Percentiles rank a stretch among this genome's conserved stretches.
These are phyloP conservation scores for Elaeis guineensis DNA, from an alignment of 176 grass and related monocot species.

Conservation along the genomic window DNA sequence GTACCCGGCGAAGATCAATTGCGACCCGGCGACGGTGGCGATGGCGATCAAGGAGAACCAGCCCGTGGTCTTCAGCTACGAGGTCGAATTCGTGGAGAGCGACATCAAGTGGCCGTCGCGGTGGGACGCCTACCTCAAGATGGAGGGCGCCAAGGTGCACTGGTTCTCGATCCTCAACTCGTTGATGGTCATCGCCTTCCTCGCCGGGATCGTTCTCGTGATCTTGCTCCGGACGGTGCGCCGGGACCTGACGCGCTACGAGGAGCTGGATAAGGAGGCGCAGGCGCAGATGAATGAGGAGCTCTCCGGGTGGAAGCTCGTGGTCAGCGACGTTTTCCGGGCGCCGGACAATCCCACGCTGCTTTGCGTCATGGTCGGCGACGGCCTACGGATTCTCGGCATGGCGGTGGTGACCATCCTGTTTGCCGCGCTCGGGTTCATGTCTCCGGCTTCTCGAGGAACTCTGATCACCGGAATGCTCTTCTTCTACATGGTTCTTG, in stretches of 20 bases:
- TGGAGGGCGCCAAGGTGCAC: constrained; percentile 55
- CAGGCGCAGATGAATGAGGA: constrained; percentile 29
- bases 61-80: constrained; percentile 45
- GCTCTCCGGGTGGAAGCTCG: constrained; percentile 51
- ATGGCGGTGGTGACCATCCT: constrained; percentile 61
- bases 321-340: constrained; percentile 41
- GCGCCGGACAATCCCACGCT: constrained; percentile 32
- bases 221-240: constrained; percentile 63
- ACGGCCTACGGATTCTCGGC: constrained; percentile 52
- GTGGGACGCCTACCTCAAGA: constrained; percentile 58
- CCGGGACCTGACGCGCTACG: constrained; percentile 47
- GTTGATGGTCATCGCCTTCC: constrained; percentile 44
- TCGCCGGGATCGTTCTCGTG: constrained; percentile 49
- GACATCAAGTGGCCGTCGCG: constrained; percentile 49
- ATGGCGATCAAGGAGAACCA: constrained; percentile 27
- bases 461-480: constrained; percentile 54
- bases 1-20: constrained; percentile 19
- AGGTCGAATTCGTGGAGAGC: constrained; percentile 43
- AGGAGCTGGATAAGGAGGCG: constrained; percentile 28
- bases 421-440: constrained; percentile 72
- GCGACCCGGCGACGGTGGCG: constrained; percentile 33
- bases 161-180: constrained; percentile 81
- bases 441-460: constrained; percentile 56
- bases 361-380: constrained; percentile 48
- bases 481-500: constrained; percentile 45